Evolutionary conservation across 2,329 filamentous ascomycete species (phyloP).

Genomic region (Fusarium sp.): DNA sequence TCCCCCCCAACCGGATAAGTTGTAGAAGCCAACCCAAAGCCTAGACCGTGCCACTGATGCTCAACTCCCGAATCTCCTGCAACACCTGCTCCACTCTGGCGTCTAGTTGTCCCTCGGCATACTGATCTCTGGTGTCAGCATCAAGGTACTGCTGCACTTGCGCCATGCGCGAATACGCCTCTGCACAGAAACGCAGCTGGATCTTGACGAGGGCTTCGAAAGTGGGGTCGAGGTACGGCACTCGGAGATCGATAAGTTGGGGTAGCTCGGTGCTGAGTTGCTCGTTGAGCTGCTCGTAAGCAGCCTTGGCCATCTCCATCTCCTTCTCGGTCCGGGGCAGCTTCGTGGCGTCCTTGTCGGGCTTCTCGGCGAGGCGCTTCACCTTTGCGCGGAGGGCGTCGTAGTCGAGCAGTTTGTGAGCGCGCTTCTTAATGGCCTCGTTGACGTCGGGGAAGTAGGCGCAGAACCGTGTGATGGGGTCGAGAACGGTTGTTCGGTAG

Average conservation of each 20-base stretch:
- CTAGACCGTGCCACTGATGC: slow-evolving; percentile 79
- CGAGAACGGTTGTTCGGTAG: slow-evolving; percentile 91
- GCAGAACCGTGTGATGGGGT: slow-evolving; percentile 95
- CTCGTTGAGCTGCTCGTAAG: slow-evolving; percentile 97
- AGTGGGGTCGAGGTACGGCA: slow-evolving; percentile 94
- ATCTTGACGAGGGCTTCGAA: slow-evolving; percentile 99
- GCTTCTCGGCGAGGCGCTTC: slow-evolving; percentile 96
- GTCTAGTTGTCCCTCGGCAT: slow-evolving; percentile 91
- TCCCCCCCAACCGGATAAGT: slow-evolving; percentile 30
- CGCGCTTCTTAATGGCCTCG: slow-evolving; percentile 98
- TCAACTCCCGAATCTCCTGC: slow-evolving; percentile 95
- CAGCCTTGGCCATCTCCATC: slow-evolving; percentile 88
- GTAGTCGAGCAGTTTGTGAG: slow-evolving; percentile 98
- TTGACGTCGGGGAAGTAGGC: slow-evolving; percentile 99
- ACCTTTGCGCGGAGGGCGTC: slow-evolving; percentile 95
- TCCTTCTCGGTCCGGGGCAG: slow-evolving; percentile 96
- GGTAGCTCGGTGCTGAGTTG: slow-evolving; percentile 92
- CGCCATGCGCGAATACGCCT: slow-evolving; percentile 97
- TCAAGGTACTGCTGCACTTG: slow-evolving; percentile 99
- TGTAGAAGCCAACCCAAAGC: neutral
- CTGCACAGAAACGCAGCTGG: slow-evolving; percentile 94
- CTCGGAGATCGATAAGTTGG: slow-evolving; percentile 93
- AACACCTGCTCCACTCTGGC: slow-evolving; percentile 92
- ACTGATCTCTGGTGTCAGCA: slow-evolving; percentile 93
- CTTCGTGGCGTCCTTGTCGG: slow-evolving; percentile 97